Base-by-base conservation (phyloP, 2,329 filamentous ascomycete species). In the Keithomyces neogunnii region DNA sequence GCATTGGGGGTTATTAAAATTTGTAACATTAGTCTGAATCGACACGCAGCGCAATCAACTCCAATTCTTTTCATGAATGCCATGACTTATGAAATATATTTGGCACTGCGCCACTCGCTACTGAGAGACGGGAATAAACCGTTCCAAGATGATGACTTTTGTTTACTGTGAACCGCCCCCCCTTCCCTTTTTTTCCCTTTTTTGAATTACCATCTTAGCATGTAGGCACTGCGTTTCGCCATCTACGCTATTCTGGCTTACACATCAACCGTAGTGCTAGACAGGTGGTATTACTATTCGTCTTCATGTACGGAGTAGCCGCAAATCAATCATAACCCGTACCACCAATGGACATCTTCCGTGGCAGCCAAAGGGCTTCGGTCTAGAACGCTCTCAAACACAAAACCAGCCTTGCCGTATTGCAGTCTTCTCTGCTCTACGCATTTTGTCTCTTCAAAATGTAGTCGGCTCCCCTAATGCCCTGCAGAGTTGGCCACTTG, bases 401-500 rank as follows among this genome's bases (percentile, higher is more conserved):
- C 19, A 11, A 9, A 44, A 44, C 40, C n/a, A 26, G 19, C n/a
- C 8, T 19, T 26, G 30, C 10, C 10, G 9, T 13, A 28, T 29
- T 9, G 26, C 13, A n/a, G 7, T 44, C 28, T 3, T 44, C 13
- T 29, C 26, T 30, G n/a, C 35, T 4, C 26, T 35, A 8, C 6
- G 19, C 31, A 5, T 47, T 29, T n/a, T 47, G 19, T 31, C 11
- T 47, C 31, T 5, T 47, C 45, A 4, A 26, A 13, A 47, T 9
- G 30, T 26, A 35, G 5, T 19, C 13, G 11, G 31, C 31, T 26
- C 32, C 5, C 5, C 47, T 31, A 51, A 13, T 31, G 42, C 13
- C 35, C n/a, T 19, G 47, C 43, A 30, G 52, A 47, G 19, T 36
- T 65, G 45, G 73, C 77, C 49, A 82, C 65, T 59, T 78, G 73